phyloP scores from a whole-genome alignment of 1,139 yeast species.

The Candida gigantensis region DNA sequence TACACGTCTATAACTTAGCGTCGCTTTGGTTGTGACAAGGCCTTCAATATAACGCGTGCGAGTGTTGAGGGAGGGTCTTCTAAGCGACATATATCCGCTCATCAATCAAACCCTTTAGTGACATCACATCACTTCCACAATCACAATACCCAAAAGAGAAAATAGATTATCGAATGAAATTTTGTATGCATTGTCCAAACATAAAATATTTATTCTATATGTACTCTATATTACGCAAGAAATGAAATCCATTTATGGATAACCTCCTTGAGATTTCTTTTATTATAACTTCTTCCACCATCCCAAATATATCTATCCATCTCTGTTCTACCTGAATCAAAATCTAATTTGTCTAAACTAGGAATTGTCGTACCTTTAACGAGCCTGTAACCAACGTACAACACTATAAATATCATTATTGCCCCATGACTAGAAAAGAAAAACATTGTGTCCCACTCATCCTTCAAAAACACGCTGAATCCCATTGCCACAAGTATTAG shows the following conservation, averaged over 20 bases:
- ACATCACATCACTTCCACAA: too few relatives aligned
- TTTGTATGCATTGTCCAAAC: too few relatives aligned
- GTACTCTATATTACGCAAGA: constrained; percentile 27
- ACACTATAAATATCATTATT: constrained; percentile 50
- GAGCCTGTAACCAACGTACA: constrained; percentile 58
- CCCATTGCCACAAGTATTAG: constrained; percentile 67
- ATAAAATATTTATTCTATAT: background rate
- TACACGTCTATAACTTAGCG: too few relatives aligned
- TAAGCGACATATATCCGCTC: too few relatives aligned
- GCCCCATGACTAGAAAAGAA: constrained; percentile 74
- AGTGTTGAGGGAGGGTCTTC: too few relatives aligned
- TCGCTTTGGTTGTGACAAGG: too few relatives aligned
- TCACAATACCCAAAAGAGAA: too few relatives aligned
- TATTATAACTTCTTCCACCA: constrained; percentile 53
- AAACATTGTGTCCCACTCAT: constrained; percentile 61
- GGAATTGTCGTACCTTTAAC: constrained; percentile 57
- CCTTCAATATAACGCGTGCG: too few relatives aligned
- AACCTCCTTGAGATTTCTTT: constrained; percentile 37
- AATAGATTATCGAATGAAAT: too few relatives aligned
- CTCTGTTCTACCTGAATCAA: constrained; percentile 79
- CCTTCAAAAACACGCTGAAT: constrained; percentile 61
- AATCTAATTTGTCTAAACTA: constrained; percentile 67
- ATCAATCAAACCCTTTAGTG: too few relatives aligned
- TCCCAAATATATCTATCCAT: constrained; percentile 71
- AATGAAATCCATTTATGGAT: constrained; percentile 36